These are phyloP conservation scores for Taiozyma sp. DNA, from an alignment of 1,139 yeast species.

Conservation along the genomic window DNA sequence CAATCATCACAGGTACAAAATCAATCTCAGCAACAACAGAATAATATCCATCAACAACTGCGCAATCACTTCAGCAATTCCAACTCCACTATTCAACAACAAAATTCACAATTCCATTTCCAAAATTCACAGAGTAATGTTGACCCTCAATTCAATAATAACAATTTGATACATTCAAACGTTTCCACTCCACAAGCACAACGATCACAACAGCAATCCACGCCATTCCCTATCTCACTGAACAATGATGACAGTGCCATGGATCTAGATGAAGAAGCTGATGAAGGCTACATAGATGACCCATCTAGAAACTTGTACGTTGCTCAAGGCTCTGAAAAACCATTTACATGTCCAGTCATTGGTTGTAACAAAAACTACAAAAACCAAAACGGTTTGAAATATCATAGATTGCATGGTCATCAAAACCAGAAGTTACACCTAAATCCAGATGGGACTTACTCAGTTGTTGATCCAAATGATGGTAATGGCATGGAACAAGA, in stretches of 20 bases:
- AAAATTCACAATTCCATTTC: slow-evolving; percentile 5
- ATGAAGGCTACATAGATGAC: slow-evolving; percentile 73
- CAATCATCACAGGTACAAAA: slow-evolving; percentile 9
- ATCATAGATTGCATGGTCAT: slow-evolving; percentile 95
- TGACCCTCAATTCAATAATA: neutral
- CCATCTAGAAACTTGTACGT: slow-evolving; percentile 94
- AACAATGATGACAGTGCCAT: slow-evolving; percentile 32
- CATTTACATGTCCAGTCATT: slow-evolving; percentile 95
- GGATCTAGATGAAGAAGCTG: slow-evolving; percentile 28
- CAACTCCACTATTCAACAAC: slow-evolving; percentile 4
- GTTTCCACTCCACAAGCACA: neutral
- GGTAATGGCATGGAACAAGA: slow-evolving; percentile 94
- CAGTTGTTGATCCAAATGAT: slow-evolving; percentile 92
- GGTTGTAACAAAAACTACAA: slow-evolving; percentile 98
- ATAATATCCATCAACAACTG: slow-evolving; percentile 8
- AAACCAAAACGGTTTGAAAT: slow-evolving; percentile 94
- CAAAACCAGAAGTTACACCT: slow-evolving; percentile 90
- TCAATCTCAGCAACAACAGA: slow-evolving; percentile 7
- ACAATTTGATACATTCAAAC: neutral
- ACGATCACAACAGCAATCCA: slow-evolving; percentile 12
- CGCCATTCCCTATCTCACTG: slow-evolving; percentile 21
- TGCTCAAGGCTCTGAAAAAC: slow-evolving; percentile 90
- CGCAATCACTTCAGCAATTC: slow-evolving; percentile 10
- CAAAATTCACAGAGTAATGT: slow-evolving; percentile 2
- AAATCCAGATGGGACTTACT: slow-evolving; percentile 89